Conservation (phyloP, 2,329 filamentous ascomycete species). For the Colletotrichum paranaense region DNA sequence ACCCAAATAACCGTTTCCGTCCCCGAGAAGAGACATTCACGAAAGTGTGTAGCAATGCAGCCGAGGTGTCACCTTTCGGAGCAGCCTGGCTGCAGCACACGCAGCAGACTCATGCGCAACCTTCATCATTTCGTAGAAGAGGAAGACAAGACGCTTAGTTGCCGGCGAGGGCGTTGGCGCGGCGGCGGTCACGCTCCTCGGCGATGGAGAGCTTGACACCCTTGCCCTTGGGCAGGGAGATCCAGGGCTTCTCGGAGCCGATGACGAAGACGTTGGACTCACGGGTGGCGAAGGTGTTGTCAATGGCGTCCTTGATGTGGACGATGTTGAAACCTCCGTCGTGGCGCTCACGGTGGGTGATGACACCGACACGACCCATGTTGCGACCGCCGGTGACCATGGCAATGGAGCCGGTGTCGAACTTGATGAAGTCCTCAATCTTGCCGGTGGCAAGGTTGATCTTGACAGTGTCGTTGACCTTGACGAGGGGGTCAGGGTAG, state of each 20-base stretch:
- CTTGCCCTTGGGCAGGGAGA: conserved; percentile 99
- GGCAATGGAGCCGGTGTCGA: conserved; percentile 97
- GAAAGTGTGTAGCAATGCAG: conserved; percentile 2
- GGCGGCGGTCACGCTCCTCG: conserved; percentile 98
- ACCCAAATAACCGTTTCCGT: conserved; percentile 32
- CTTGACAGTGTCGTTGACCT: conserved; percentile 99
- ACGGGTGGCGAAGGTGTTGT: conserved; percentile 99
- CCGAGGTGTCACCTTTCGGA: background rate
- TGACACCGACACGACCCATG: conserved; percentile 99
- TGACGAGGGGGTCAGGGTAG: conserved; percentile 97
- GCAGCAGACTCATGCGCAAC: conserved; percentile 27
- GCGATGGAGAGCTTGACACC: conserved; percentile 99
- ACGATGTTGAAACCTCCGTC: conserved; percentile 99
- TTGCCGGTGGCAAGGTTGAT: conserved; percentile 97
- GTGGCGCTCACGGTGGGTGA: conserved; percentile 99
- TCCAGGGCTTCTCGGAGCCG: conserved; percentile 98
- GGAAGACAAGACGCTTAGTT: conserved; percentile 54
- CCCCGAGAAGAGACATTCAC: conserved; percentile 31
- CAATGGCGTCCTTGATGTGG: conserved; percentile 99
- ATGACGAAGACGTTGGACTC: conserved; percentile 99
- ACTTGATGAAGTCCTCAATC: conserved; percentile 97
- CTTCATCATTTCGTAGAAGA: conserved; percentile 20
- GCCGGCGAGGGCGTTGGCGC: conserved; percentile 68
- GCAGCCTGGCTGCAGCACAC: background rate
- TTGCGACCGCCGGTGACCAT: conserved; percentile 99